Evolutionary conservation across 768 basidiomycete genomes (phyloP).

Genomic region (Mycena sanguinolenta): DNA sequence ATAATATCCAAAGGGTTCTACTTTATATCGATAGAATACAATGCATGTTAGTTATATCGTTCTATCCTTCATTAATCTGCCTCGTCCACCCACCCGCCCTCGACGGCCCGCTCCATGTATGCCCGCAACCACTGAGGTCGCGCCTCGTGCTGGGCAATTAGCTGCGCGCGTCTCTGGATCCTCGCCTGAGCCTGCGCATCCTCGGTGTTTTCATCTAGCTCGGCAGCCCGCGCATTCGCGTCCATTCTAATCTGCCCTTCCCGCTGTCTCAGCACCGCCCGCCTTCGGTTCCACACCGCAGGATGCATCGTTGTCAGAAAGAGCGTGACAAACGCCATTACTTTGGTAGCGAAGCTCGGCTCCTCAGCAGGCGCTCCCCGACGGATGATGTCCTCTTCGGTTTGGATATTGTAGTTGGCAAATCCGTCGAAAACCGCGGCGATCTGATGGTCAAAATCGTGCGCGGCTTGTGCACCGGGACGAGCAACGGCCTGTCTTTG

Average conservation of each 20-base stretch:
- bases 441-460: conserved; percentile 44
- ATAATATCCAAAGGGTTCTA: conserved; percentile 23
- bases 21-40: conserved; percentile 23
- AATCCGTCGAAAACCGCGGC: conserved; percentile 60
- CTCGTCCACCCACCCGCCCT: conserved; percentile 80
- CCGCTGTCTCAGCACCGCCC: conserved; percentile 67
- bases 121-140: conserved; percentile 73
- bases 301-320: conserved; percentile 77
- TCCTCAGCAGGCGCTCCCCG: conserved; percentile 50
- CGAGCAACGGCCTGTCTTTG: conserved; percentile 22
- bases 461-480: conserved; percentile 26
- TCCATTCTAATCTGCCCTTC: conserved; percentile 80
- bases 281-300: conserved; percentile 79
- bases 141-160: conserved; percentile 63
- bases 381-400: conserved; percentile 67
- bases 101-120: conserved; percentile 75
- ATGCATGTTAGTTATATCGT: too few species aligned
- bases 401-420: conserved; percentile 68
- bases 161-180: conserved; percentile 53
- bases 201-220: conserved; percentile 45
- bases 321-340: conserved; percentile 66
- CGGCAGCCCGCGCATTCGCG: conserved; percentile 58
- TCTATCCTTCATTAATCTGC: conserved; percentile 55
- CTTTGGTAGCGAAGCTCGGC: conserved; percentile 65
- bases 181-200: conserved; percentile 48